Conservation (phyloP, 1,139 yeast genomes). For the Dujonia santamariae region DNA sequence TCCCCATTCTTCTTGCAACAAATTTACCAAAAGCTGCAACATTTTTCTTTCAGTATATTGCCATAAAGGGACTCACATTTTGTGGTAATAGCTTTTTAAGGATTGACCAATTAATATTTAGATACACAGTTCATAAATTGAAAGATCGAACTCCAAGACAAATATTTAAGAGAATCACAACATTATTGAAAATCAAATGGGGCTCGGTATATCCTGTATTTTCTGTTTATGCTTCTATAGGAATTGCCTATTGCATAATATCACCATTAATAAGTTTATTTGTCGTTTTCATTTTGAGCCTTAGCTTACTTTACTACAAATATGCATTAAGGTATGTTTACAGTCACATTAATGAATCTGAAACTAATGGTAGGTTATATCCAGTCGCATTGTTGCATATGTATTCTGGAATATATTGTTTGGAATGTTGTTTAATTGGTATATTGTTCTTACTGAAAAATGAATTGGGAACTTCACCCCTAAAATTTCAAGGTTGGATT, state of each 20-base stretch:
- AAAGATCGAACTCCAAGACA: slow-evolving; percentile 59
- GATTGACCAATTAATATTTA: slow-evolving; percentile 43
- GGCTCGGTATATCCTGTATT: slow-evolving; percentile 76
- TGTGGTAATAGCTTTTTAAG: slow-evolving; percentile 67
- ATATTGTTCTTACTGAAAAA: slow-evolving; percentile 60
- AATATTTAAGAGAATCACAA: slow-evolving; percentile 43
- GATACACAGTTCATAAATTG: slow-evolving; percentile 33
- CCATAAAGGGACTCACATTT: slow-evolving; percentile 69
- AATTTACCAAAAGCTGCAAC: slow-evolving; percentile 81
- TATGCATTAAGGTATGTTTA: slow-evolving; percentile 60
- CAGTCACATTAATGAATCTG: slow-evolving; percentile 48
- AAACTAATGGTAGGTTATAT: slow-evolving; percentile 67
- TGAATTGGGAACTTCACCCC: slow-evolving; percentile 29
- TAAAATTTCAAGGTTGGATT: slow-evolving; percentile 40
- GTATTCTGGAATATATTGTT: slow-evolving; percentile 75
- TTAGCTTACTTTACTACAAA: slow-evolving; percentile 65
- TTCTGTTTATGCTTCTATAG: slow-evolving; percentile 74
- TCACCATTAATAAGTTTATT: slow-evolving; percentile 75
- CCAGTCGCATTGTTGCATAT: slow-evolving; percentile 74
- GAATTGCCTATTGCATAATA: slow-evolving; percentile 70
- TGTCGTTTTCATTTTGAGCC: slow-evolving; percentile 53
- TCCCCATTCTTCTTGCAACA: slow-evolving; percentile 67
- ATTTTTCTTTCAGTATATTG: slow-evolving; percentile 71
- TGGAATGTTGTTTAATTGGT: slow-evolving; percentile 77
- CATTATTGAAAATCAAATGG: slow-evolving; percentile 55